Percentiles rank a stretch among this genome's conserved stretches.
These are phyloP conservation scores for Thozetella sp. DNA, from an alignment of 495 filamentous ascomycete species.

Conservation along the genomic window DNA sequence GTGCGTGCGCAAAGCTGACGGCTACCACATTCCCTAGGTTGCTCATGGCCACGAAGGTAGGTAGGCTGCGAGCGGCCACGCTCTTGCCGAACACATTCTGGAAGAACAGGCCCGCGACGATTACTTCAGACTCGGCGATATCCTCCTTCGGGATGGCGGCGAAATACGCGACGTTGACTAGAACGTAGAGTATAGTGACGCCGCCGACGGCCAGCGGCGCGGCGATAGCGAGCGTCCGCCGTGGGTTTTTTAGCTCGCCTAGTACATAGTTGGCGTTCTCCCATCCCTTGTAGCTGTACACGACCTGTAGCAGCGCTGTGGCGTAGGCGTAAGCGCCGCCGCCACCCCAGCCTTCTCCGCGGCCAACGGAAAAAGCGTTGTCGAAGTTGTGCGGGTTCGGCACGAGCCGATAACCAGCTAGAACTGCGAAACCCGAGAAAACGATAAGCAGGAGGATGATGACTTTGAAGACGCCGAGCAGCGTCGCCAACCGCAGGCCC, in stretches of 20 bases:
- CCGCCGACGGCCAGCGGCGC: conserved; percentile 59
- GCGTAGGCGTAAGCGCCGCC: conserved; percentile 39
- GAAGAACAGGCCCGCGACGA: conserved; percentile 50
- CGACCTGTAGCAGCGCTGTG: conserved; percentile 47
- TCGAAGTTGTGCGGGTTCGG: conserved; percentile 26
- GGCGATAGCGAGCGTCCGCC: conserved; percentile 62
- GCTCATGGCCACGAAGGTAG: conserved; percentile 62
- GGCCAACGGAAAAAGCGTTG: conserved; percentile 17
- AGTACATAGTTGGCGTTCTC: conserved; percentile 55
- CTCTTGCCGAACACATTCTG: conserved; percentile 42
- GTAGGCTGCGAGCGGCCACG: conserved; percentile 45
- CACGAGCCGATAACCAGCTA: conserved; percentile 28
- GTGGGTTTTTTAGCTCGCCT: conserved; percentile 61
- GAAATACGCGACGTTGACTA: conserved; percentile 67
- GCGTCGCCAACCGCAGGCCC: conserved; percentile 64
- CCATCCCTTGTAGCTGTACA: conserved; percentile 53
- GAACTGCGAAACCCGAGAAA: conserved; percentile 55
- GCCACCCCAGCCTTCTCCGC: conserved; percentile 38
- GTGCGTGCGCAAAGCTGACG: conserved; percentile 52
- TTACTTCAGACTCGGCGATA: conserved; percentile 50
- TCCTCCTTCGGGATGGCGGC: conserved; percentile 44
- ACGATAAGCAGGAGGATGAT: conserved; percentile 63
- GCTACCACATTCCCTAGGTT: conserved; percentile 62
- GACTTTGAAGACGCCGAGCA: conserved; percentile 67
- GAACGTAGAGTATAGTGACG: conserved; percentile 61